These are phyloP conservation scores for Fusarium bactridioides DNA, from an alignment of 2,329 filamentous ascomycete genomes.

Conservation along the genomic window DNA sequence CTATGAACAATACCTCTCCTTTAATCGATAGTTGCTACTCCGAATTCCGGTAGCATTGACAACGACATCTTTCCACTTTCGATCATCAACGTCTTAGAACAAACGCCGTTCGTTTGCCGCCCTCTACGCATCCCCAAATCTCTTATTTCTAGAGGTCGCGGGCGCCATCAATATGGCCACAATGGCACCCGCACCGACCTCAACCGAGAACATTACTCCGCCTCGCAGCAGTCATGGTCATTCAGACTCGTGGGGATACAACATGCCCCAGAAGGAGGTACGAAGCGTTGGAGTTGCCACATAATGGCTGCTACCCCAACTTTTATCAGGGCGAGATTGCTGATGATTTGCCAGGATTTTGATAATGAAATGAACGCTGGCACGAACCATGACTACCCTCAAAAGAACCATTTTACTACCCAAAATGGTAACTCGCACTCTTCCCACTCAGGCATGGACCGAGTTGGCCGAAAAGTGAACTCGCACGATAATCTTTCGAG, in stretches of 20 bases:
- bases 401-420: conserved; percentile 23
- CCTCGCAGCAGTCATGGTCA: conserved; percentile 60
- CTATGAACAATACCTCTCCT: conserved; percentile 20
- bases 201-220: conserved; percentile 57
- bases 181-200: conserved; percentile 59
- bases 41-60: not conserved
- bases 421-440: conserved; percentile 42
- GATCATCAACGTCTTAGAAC: not conserved
- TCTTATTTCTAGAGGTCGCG: conserved; percentile 38
- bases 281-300: conserved; percentile 27
- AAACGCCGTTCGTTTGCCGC: not conserved
- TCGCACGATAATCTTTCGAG: conserved; percentile 47
- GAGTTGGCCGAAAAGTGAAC: conserved; percentile 47
- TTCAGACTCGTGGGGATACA: conserved; percentile 54
- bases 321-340: conserved; percentile 7
- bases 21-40: conserved; percentile 3
- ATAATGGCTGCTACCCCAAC: not conserved
- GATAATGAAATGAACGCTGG: conserved; percentile 30
- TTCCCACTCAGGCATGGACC: conserved; percentile 40
- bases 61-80: not conserved
- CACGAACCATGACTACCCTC: conserved; percentile 28
- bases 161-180: conserved; percentile 56
- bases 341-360: conserved; percentile 30
- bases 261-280: conserved; percentile 49
- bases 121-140: not conserved